A percentile compares a stretch with the other conserved stretches of the same genome.
These are phyloP conservation scores for Hanseniaspora occidentalis DNA, from an alignment of 805 yeast species.

Conservation along the genomic window DNA sequence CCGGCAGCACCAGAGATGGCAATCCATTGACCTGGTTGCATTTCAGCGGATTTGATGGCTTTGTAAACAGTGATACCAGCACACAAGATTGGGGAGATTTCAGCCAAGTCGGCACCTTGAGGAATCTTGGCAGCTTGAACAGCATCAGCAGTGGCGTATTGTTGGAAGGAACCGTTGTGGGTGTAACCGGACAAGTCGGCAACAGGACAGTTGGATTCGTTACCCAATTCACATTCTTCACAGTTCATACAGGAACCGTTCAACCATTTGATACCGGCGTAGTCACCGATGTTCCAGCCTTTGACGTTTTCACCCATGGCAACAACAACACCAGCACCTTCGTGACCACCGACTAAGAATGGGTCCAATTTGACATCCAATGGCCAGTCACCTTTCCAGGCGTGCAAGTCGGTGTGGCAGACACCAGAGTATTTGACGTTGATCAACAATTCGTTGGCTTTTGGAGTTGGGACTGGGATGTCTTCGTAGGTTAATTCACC, in stretches of 20 bases:
- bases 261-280: conserved; percentile 59
- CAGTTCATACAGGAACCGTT: conserved; percentile 55
- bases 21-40: conserved; percentile 59
- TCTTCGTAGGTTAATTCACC: conserved; percentile 58
- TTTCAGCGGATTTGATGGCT: conserved; percentile 48
- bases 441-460: conserved; percentile 63
- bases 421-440: conserved; percentile 83
- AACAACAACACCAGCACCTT: conserved; percentile 63
- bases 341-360: conserved; percentile 63
- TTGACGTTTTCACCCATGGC: conserved; percentile 47
- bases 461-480: conserved; percentile 71
- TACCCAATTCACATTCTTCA: conserved; percentile 47
- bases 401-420: conserved; percentile 90
- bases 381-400: conserved; percentile 94
- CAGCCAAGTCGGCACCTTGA: conserved; percentile 39
- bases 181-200: conserved; percentile 68
- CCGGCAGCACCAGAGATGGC: conserved; percentile 73
- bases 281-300: conserved; percentile 52
- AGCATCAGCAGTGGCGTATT: conserved; percentile 54
- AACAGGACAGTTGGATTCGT: conserved; percentile 53
- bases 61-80: conserved; percentile 60
- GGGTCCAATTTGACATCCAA: conserved; percentile 34
- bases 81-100: conserved; percentile 52
- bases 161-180: conserved; percentile 58
- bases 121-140: conserved; percentile 52